Percentiles rank a stretch among this genome's conserved stretches.
Conservation (phyloP, 495 filamentous ascomycete genomes). For the Daldinia grandis region DNA sequence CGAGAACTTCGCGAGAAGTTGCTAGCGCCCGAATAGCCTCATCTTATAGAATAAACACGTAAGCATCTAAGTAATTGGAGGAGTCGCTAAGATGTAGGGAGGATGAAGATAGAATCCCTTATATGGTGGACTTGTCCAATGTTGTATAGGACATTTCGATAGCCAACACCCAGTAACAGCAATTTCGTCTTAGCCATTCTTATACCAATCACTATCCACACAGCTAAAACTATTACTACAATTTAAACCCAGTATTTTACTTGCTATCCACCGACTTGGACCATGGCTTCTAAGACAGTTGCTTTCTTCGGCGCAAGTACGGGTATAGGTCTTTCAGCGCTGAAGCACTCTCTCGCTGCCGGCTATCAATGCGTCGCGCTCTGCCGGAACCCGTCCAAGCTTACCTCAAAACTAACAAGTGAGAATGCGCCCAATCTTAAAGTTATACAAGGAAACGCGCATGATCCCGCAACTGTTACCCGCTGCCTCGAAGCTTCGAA, state of each 20-base stretch:
- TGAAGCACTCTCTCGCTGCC: slow-evolving; percentile 59
- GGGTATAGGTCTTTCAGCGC: slow-evolving; percentile 56
- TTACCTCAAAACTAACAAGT: slow-evolving; percentile 54
- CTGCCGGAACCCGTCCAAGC: slow-evolving; percentile 69
- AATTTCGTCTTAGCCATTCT: background rate
- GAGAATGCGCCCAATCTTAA: slow-evolving; percentile 50
- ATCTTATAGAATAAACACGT: background rate
- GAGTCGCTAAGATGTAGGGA: background rate
- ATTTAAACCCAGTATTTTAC: background rate
- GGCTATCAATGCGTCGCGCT: slow-evolving; percentile 63
- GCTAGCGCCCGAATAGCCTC: background rate
- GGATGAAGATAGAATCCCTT: background rate
- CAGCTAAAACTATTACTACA: background rate
- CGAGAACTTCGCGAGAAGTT: slow-evolving; percentile 26
- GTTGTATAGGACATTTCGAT: background rate
- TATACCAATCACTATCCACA: background rate
- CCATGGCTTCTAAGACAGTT: slow-evolving; percentile 48
- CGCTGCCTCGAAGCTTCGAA: slow-evolving; percentile 46
- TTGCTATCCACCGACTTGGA: background rate
- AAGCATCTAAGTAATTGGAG: background rate
- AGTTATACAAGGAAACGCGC: slow-evolving; percentile 62
- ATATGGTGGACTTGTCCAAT: background rate
- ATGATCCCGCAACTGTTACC: slow-evolving; percentile 53
- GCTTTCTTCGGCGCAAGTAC: slow-evolving; percentile 68
- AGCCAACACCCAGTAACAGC: background rate